Conservation (phyloP, 805 yeast species). For the Pichia manshurica region DNA sequence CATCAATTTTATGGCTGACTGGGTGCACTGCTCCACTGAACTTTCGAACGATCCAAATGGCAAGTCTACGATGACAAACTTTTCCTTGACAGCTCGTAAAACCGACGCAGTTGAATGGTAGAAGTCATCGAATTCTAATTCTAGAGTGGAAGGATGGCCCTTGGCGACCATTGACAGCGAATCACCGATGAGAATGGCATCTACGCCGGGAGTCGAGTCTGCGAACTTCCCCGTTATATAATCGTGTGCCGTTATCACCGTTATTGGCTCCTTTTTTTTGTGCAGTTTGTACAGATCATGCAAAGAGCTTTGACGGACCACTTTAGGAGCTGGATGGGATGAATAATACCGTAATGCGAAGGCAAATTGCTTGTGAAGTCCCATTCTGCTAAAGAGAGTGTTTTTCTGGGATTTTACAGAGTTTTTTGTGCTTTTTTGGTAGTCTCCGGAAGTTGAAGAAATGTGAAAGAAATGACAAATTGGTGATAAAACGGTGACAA, state of each 20-base stretch:
- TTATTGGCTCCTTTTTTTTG: conserved; percentile 1
- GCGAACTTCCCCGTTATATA: conserved; percentile 70
- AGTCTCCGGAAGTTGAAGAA: no score
- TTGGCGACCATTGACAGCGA: conserved; percentile 88
- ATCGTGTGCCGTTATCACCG: conserved; percentile 78
- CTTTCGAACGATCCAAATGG: conserved; percentile 85
- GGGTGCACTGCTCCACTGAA: conserved; percentile 56
- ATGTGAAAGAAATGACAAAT: no score
- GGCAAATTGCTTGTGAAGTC: no score
- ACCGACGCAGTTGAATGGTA: conserved; percentile 73
- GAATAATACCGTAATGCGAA: conserved; percentile 12
- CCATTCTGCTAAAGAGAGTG: no score
- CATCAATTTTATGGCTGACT: conserved; percentile 50
- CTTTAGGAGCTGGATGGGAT: conserved; percentile 13
- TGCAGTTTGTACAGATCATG: conserved; percentile 20
- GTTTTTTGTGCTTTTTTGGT: no score
- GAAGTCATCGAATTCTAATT: conserved; percentile 74
- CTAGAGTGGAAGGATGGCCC: conserved; percentile 74
- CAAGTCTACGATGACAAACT: conserved; percentile 75
- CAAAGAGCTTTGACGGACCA: conserved; percentile 20
- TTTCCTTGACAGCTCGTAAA: conserved; percentile 56
- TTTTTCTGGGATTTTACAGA: no score
- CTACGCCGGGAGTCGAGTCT: conserved; percentile 54
- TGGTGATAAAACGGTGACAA: no score
- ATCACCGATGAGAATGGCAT: conserved; percentile 79